These are phyloP conservation scores for Verticillium nonalfalfae DNA, from an alignment of 2,329 filamentous ascomycete genomes.

Conservation along the genomic window DNA sequence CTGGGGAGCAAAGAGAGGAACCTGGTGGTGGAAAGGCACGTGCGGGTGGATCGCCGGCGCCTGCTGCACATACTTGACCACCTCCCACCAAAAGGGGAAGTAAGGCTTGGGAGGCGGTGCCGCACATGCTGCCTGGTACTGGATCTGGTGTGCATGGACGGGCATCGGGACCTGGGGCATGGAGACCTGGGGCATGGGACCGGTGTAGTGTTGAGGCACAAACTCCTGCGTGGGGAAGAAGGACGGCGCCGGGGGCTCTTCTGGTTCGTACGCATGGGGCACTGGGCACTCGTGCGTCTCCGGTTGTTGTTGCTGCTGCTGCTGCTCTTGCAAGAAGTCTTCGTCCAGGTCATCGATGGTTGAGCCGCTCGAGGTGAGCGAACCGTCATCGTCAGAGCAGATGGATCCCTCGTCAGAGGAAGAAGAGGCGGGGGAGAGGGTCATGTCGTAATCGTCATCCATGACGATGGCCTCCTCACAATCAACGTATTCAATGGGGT, in stretches of 20 bases:
- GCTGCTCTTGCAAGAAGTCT: constrained; percentile 39
- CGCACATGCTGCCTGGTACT: constrained; percentile 20
- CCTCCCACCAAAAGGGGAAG: constrained; percentile 40
- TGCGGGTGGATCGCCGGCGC: constrained; percentile 40
- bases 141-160: constrained; percentile 20
- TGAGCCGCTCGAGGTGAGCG: constrained; percentile 46
- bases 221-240: constrained; percentile 39
- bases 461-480: constrained; percentile 37
- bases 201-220: constrained; percentile 36
- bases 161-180: constrained; percentile 26
- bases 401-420: constrained; percentile 26
- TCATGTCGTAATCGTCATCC: constrained; percentile 35
- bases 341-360: constrained; percentile 46
- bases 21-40: constrained; percentile 45
- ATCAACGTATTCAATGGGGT: constrained; percentile 37
- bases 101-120: constrained; percentile 34
- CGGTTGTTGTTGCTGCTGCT: constrained; percentile 8
- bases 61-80: constrained; percentile 46
- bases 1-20: constrained; percentile 45
- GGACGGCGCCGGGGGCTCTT: constrained; percentile 32
- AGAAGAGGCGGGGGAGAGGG: constrained; percentile 44
- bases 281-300: constrained; percentile 30
- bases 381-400: constrained; percentile 48
- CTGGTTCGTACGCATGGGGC: constrained; percentile 37
- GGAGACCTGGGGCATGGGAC: constrained; percentile 25